A percentile compares a stretch with the other conserved stretches of the same genome.
These are phyloP conservation scores for Puccinia brachypodii DNA, from an alignment of 1,284 basidiomycete genomes.

Conservation along the genomic window DNA sequence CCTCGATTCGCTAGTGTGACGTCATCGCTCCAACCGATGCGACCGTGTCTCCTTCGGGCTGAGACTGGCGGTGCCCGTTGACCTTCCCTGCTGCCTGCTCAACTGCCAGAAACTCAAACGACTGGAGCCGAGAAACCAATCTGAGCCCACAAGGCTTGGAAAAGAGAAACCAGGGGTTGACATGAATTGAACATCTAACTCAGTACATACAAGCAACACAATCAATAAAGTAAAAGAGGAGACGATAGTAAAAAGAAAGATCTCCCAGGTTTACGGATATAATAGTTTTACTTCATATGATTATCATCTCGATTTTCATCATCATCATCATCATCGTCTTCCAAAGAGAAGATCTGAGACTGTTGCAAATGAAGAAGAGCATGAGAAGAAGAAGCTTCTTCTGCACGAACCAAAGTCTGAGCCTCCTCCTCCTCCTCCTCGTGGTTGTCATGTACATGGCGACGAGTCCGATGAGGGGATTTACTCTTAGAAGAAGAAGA, in stretches of 20 bases:
- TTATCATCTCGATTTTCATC: background rate
- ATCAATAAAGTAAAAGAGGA: background rate
- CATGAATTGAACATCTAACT: too few relatives aligned
- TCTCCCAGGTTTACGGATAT: too few relatives aligned
- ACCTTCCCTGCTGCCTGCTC: too few relatives aligned
- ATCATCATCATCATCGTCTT: slow-evolving; percentile 11
- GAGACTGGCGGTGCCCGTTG: too few relatives aligned
- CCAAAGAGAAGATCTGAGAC: slow-evolving; percentile 15
- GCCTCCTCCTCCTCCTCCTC: background rate
- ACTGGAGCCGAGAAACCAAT: too few relatives aligned
- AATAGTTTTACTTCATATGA: background rate
- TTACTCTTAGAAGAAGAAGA: too few relatives aligned
- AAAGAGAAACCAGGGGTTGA: too few relatives aligned
- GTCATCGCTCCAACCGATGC: background rate
- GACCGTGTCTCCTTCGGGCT: background rate
- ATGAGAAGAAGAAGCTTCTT: background rate
- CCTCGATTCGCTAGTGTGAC: too few relatives aligned
- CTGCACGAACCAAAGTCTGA: background rate
- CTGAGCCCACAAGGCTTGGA: too few relatives aligned
- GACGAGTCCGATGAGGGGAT: background rate
- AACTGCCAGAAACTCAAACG: too few relatives aligned
- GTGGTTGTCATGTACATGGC: background rate
- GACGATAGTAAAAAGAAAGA: background rate
- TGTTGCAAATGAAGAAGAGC: background rate
- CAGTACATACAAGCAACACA: background rate